A percentile compares a stretch with the other conserved stretches of the same genome.
Conservation (phyloP, 352 stramenopile genomes). For the Thraustochytrium sp. region DNA sequence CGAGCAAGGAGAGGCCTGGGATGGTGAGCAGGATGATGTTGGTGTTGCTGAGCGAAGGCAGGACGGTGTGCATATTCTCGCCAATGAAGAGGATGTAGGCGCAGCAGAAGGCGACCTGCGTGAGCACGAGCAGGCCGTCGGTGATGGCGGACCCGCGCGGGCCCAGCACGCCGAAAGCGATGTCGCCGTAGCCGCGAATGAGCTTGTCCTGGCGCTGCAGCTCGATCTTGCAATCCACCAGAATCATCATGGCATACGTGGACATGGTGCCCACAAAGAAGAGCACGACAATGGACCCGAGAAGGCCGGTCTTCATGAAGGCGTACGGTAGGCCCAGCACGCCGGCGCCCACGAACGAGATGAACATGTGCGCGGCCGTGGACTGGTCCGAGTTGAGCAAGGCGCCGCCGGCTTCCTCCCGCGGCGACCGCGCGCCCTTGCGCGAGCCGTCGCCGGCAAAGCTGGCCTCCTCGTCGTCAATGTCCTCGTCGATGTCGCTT, state of each 20-base stretch:
- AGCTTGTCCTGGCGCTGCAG: conserved; percentile 48
- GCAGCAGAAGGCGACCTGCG: conserved; percentile 76
- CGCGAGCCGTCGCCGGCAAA: neutral
- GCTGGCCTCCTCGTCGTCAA: neutral
- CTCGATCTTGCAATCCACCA: conserved; percentile 54
- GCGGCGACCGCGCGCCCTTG: neutral
- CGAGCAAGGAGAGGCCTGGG: conserved; percentile 65
- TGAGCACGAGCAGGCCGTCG: conserved; percentile 73
- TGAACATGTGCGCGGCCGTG: conserved; percentile 60
- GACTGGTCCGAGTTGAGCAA: conserved; percentile 18
- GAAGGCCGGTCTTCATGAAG: conserved; percentile 74
- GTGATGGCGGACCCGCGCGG: conserved; percentile 63
- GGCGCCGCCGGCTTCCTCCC: neutral
- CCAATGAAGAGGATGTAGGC: conserved; percentile 86
- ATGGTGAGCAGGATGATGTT: conserved; percentile 61
- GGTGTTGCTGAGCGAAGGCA: conserved; percentile 56
- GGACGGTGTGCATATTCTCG: conserved; percentile 70
- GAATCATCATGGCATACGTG: conserved; percentile 60
- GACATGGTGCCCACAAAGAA: conserved; percentile 52
- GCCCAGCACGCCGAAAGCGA: conserved; percentile 70
- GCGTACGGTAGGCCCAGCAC: conserved; percentile 78
- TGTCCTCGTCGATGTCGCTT: no score
- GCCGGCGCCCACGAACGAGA: conserved; percentile 82
- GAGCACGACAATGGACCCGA: conserved; percentile 58
- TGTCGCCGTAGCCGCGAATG: conserved; percentile 69